phyloP scores from a whole-genome alignment of 768 basidiomycete species.

The Lepiota venenata region DNA sequence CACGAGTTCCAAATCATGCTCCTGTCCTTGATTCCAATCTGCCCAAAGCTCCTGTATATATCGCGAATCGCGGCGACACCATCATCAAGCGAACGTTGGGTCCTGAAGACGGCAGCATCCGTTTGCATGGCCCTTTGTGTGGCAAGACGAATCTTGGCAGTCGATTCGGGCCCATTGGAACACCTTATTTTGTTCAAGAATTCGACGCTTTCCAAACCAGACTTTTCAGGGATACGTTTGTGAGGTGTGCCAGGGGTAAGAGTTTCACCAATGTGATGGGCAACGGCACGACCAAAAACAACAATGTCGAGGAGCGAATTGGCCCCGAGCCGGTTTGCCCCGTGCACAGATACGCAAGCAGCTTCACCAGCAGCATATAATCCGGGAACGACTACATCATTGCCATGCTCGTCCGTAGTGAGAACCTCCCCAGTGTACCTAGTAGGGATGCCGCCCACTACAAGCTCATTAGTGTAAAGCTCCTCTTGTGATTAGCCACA shows the following conservation, averaged over 20 bases:
- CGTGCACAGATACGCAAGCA: conserved; percentile 98
- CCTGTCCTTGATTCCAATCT: conserved; percentile 96
- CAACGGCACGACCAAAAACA: conserved; percentile 97
- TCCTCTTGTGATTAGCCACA: background rate
- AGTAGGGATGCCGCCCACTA: conserved; percentile 99
- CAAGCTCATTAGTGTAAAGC: background rate
- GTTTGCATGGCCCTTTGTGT: conserved; percentile 99
- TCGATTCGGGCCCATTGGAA: conserved; percentile 77
- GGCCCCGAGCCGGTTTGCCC: conserved; percentile 98
- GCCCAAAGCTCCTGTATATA: conserved; percentile 86
- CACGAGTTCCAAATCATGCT: conserved; percentile 99
- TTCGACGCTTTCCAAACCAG: conserved; percentile 80
- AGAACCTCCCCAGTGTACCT: conserved; percentile 97
- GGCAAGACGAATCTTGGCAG: conserved; percentile 86
- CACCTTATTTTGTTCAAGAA: conserved; percentile 85
- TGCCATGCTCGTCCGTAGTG: conserved; percentile 82
- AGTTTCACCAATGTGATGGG: conserved; percentile 93
- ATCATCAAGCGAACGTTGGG: conserved; percentile 85
- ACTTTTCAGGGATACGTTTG: conserved; percentile 81
- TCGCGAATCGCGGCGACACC: conserved; percentile 84
- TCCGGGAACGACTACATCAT: conserved; percentile 93
- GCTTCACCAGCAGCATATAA: conserved; percentile 99
- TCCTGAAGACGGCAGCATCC: conserved; percentile 97
- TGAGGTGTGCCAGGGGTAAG: conserved; percentile 89
- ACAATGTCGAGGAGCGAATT: conserved; percentile 99